These are phyloP conservation scores for Blastobotrys malaysiensis DNA, from an alignment of 1,139 yeast species.

Conservation along the genomic window DNA sequence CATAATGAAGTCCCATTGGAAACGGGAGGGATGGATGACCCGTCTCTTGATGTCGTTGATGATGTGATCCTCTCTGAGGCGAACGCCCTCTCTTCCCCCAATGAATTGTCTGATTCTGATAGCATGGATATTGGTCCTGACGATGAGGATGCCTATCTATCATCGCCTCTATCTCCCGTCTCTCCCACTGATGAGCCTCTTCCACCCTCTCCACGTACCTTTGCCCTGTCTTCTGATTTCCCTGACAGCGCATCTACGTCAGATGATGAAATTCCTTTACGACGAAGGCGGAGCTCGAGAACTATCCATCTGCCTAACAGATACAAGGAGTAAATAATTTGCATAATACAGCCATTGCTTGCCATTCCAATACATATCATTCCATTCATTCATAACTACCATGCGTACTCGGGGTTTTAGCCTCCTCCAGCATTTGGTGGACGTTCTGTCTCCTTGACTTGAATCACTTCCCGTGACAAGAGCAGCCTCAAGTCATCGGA, in stretches of 20 bases:
- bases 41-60: not conserved
- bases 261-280: not conserved
- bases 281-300: not conserved
- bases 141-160: not conserved
- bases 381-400: not conserved
- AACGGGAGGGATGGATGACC: not conserved
- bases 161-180: not conserved
- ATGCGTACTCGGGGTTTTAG: conserved; percentile 12
- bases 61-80: not conserved
- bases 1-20: no score
- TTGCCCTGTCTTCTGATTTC: not conserved
- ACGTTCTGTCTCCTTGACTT: conserved; percentile 54
- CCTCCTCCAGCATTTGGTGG: conserved; percentile 37
- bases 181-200: not conserved
- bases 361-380: not conserved
- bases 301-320: not conserved
- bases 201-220: not conserved
- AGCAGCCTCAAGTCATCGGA: conserved; percentile 55
- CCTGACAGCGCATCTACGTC: not conserved
- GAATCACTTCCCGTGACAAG: conserved; percentile 53
- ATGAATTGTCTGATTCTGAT: not conserved
- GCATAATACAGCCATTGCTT: no score
- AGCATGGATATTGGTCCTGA: no score
- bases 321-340: not conserved
- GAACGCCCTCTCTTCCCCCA: not conserved